These are phyloP conservation scores for Euphorbia corollata DNA, from an alignment of 441 rosid genomes.

Conservation along the genomic window DNA sequence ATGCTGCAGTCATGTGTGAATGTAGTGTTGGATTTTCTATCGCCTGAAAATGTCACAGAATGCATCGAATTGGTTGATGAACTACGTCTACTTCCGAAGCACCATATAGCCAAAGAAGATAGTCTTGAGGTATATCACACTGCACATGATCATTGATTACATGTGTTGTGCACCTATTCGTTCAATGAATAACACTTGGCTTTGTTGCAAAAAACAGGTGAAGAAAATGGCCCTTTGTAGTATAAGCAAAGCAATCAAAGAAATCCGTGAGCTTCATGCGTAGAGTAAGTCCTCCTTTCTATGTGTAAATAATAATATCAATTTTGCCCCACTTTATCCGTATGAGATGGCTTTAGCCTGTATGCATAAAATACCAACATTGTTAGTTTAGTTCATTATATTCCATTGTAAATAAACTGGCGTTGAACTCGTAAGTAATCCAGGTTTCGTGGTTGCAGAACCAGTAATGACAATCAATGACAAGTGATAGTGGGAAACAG, in stretches of 20 bases:
- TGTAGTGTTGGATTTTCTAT: constrained; percentile 77
- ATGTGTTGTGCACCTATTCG: neutral
- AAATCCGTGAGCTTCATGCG: constrained; percentile 67
- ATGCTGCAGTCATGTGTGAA: constrained; percentile 77
- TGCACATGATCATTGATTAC: neutral
- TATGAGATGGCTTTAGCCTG: too few species aligned
- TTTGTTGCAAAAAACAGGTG: constrained; percentile 42
- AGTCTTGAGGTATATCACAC: constrained; percentile 53
- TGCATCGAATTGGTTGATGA: constrained; percentile 62
- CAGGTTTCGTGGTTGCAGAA: constrained; percentile 2
- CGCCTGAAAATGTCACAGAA: constrained; percentile 69
- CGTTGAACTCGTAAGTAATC: neutral
- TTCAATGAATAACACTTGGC: neutral
- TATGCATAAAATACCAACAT: too few species aligned
- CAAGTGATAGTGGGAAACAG: neutral
- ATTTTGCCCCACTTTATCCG: neutral
- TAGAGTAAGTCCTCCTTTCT: constrained; percentile 33
- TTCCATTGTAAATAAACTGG: too few species aligned
- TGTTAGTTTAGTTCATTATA: too few species aligned
- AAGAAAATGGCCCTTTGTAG: constrained; percentile 75
- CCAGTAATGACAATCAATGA: constrained; percentile 9
- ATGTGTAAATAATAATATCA: too few species aligned
- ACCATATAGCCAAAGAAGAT: constrained; percentile 58
- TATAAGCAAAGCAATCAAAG: constrained; percentile 55
- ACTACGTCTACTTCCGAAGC: constrained; percentile 61